Conservation (phyloP, 257 asterid species). For the Ballota nigra region DNA sequence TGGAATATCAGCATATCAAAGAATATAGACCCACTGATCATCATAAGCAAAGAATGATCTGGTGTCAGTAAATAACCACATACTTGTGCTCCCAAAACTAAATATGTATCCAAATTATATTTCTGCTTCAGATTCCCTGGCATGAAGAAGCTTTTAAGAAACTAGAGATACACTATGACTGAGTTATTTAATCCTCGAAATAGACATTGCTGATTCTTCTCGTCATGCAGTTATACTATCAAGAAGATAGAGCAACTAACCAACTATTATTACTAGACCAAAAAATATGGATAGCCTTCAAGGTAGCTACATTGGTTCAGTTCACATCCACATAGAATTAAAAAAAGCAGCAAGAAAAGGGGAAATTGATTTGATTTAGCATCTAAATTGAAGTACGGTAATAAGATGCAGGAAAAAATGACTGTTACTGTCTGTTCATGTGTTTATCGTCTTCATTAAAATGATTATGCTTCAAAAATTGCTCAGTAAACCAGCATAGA, state of each 20-base stretch:
- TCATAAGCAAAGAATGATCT: too few relatives aligned
- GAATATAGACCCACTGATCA: too few relatives aligned
- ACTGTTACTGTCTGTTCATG: not conserved
- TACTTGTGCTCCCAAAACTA: not conserved
- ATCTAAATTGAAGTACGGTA: not conserved
- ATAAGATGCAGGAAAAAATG: not conserved
- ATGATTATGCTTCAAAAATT: slow-evolving; percentile 1
- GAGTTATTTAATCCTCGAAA: not conserved
- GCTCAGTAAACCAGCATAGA: not conserved
- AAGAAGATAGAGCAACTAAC: not conserved
- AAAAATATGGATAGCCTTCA: not conserved
- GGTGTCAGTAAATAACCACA: too few relatives aligned
- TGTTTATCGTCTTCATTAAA: not conserved
- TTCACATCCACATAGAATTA: not conserved
- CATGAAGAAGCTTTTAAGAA: not conserved
- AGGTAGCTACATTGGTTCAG: not conserved
- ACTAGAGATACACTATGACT: not conserved
- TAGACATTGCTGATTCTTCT: not conserved
- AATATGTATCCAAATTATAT: not conserved
- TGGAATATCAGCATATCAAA: too few relatives aligned
- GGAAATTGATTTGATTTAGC: not conserved
- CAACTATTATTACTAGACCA: not conserved
- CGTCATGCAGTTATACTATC: not conserved
- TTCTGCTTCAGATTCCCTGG: not conserved
- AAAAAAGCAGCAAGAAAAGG: not conserved